Base-by-base conservation (phyloP, 1,284 basidiomycete species). In the Cryptococcus jaspeensis region DNA sequence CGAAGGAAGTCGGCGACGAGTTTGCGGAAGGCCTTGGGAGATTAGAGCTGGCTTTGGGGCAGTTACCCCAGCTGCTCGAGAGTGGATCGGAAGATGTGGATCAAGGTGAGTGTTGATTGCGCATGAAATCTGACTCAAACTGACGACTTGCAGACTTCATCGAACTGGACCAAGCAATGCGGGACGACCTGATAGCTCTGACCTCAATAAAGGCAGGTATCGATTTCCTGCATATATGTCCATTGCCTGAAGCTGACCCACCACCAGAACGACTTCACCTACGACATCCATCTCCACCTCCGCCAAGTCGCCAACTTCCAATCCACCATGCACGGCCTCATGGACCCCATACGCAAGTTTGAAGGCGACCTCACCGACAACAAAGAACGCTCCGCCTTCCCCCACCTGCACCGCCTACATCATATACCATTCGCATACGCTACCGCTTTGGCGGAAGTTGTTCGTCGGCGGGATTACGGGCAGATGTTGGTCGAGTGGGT, bases 391-490 rank as follows among this genome's bases (percentile, higher is more conserved):
- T 90, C 87, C 45, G 89, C 88, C 50, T 98, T 98, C 75, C 84
- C 88, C 20, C 92, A 98, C 72, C 87, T 98, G 13, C 85, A 88
- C 53, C 83, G 94, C 13, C 79, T 98, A 39, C 92, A 96, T 69
- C 87, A 84, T 55, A 90, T 98, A 84, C 78, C 95, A 0, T 93
- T 92, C 70, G 92, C 91, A 0, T 99, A 99, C 74, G 90, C 91
- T 0, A 89, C 92, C 1, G 92, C 93, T 0, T 83, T 97, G 1
- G 83, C 95, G 12, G 95, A 99, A 76, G 86, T 95, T 38, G 89
- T 95, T 0, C 81, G 94, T 54, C 80, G 95, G 53, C 89, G 89
- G 61, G 91, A 95, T 72, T 97, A 95, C 73, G 82, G 88, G 85
- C 61, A 78, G 83, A 73, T 53, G 69, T 88, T 93, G 72, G 85